Conservation (phyloP, 805 yeast genomes). For the Jamesozyma gamospora region DNA sequence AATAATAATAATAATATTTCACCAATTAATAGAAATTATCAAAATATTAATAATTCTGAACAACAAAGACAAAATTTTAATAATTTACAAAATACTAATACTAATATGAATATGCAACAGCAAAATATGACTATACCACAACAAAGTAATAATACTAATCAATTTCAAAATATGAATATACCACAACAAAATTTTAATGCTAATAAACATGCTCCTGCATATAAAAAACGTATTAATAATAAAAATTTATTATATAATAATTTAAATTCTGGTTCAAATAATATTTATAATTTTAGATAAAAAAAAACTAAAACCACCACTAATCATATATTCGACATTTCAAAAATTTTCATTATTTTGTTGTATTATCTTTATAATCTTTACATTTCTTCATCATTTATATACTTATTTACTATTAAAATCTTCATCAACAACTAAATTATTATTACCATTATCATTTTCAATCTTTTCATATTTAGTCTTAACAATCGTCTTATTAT, state of each 20-base stretch:
- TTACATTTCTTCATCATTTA: not conserved
- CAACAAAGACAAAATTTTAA: slow-evolving; percentile 42
- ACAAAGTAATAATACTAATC: not conserved
- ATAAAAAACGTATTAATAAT: slow-evolving; percentile 29
- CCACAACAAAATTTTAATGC: slow-evolving; percentile 7
- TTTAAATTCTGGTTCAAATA: slow-evolving; percentile 35
- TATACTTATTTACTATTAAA: no score
- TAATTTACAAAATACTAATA: slow-evolving; percentile 1
- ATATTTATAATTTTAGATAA: slow-evolving; percentile 37
- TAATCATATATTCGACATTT: no score
- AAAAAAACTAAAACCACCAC: no score
- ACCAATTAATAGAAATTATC: slow-evolving; percentile 10
- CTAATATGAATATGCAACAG: slow-evolving; percentile 2
- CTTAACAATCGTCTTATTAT: slow-evolving; percentile 7
- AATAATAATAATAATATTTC: slow-evolving; percentile 16
- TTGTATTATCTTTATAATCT: no score
- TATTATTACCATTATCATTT: no score
- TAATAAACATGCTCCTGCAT: slow-evolving; percentile 28
- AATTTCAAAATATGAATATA: not conserved
- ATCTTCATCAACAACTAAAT: not conserved
- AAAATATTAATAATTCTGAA: slow-evolving; percentile 31
- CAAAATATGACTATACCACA: not conserved
- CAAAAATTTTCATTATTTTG: no score
- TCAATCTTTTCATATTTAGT: slow-evolving; percentile 3
- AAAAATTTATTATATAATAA: slow-evolving; percentile 13